These are phyloP conservation scores for Colletotrichum neosansevieriae DNA, from an alignment of 2,329 filamentous ascomycete species.

Conservation along the genomic window DNA sequence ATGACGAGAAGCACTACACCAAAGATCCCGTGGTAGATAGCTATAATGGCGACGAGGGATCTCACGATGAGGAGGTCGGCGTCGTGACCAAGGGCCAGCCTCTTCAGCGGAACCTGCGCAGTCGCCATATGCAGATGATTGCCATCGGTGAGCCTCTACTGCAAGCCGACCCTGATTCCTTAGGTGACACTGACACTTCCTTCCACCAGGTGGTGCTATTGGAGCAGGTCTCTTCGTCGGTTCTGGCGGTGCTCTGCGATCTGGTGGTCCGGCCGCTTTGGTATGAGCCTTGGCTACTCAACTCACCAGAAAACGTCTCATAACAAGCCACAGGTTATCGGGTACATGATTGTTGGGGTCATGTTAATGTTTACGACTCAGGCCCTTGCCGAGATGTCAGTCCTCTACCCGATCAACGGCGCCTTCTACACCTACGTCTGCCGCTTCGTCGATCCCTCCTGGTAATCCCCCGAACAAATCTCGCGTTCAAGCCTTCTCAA, in stretches of 20 bases:
- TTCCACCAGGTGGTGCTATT: conserved; percentile 69
- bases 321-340: conserved; percentile 49
- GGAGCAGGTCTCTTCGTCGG: conserved; percentile 74
- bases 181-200: conserved; percentile 11
- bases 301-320: not conserved
- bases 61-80: conserved; percentile 52
- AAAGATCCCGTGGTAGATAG: conserved; percentile 25
- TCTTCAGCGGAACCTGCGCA: conserved; percentile 57
- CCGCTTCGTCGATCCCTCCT: conserved; percentile 72
- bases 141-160: conserved; percentile 58
- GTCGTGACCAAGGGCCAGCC: conserved; percentile 44
- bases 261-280: conserved; percentile 60
- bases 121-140: conserved; percentile 72
- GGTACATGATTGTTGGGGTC: conserved; percentile 67
- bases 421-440: conserved; percentile 72
- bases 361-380: conserved; percentile 73
- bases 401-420: conserved; percentile 72
- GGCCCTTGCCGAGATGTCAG: conserved; percentile 71
- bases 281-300: conserved; percentile 49
- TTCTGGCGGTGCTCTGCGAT: conserved; percentile 64
- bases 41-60: conserved; percentile 21
- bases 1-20: conserved; percentile 29
- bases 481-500: not conserved
- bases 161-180: conserved; percentile 41
- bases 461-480: conserved; percentile 45